These are phyloP conservation scores for Sinapis alba DNA, from an alignment of 441 rosid genomes.

Conservation along the genomic window DNA sequence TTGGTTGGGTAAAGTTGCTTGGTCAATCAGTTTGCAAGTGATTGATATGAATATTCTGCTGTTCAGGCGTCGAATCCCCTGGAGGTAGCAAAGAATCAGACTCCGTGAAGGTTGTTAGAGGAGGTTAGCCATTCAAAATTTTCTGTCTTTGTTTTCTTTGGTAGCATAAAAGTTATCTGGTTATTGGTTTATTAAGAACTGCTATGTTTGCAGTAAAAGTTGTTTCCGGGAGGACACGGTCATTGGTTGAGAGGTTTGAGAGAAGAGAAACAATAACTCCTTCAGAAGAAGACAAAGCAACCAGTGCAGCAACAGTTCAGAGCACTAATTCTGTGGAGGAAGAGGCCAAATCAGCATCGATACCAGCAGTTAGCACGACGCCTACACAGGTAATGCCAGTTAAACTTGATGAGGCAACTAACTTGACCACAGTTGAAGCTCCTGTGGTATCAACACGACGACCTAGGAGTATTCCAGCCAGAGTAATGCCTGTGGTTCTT, in stretches of 20 bases:
- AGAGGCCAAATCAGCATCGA: constrained; percentile 2
- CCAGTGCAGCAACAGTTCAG: constrained; percentile 17
- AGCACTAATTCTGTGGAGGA: constrained; percentile 15
- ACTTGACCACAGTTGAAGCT: constrained; percentile 20
- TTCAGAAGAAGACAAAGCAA: constrained; percentile 36
- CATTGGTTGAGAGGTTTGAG: constrained; percentile 91
- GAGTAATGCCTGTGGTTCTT: constrained; percentile 34
- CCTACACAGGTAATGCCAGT: constrained; percentile 18
- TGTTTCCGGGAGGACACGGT: constrained; percentile 83
- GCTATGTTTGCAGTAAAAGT: constrained; percentile 73
- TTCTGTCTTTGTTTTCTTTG: constrained; percentile 24
- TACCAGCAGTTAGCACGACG: constrained; percentile 18
- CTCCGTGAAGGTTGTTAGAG: constrained; percentile 74
- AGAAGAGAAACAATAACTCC: constrained; percentile 54
- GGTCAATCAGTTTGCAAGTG: not conserved
- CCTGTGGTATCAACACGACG: constrained; percentile 22
- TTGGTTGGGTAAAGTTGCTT: not conserved
- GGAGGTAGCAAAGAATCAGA: constrained; percentile 42
- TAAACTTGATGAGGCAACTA: constrained; percentile 34
- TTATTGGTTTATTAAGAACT: constrained; percentile 29
- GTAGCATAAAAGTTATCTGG: not conserved
- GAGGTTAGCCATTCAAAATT: constrained; percentile 62
- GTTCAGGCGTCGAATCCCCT: constrained; percentile 53
- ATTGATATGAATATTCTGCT: constrained; percentile 12
- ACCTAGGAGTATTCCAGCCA: constrained; percentile 19